Base-by-base conservation (phyloP, 345 rosid species). In the Eucalyptus grandis region DNA sequence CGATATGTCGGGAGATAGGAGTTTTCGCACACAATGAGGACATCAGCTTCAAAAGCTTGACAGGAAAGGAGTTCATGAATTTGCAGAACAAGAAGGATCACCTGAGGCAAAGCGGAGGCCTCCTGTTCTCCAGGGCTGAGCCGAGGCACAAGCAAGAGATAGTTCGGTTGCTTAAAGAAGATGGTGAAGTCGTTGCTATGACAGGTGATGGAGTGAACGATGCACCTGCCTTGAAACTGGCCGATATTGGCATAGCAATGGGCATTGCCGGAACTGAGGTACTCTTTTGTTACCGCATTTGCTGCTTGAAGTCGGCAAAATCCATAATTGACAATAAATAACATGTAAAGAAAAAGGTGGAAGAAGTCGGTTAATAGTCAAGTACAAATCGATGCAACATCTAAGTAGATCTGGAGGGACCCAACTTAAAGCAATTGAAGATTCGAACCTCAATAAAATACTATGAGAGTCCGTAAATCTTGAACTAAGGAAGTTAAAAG, bases 251-350 rank as follows among this genome's bases (percentile, higher is more conserved):
- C 46, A 90, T 95, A 86, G 96, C 97, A n/a, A 95, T 95, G 97
- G 97, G 97, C 89, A 94, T 95, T 89, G 92, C 96, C 86, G 96
- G 96, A 90, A 95, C 96, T 12, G 96, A 95, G 97, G 97, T 95
- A 88, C 30, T 85, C 19, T 69, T 77, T 51, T 86, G 27, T 88
- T n/a, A 86, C 81, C 26, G 24, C 58, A 58, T 34, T 49, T 11
- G 17, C 82, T 67, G n/a, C 49, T n/a, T 58, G 15, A 65, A 44
- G 88, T 11, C 19, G 34, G 56, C 50, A 12, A 58, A 34, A 30
- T 58, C 77, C 77, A 14, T n/a, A 4, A n/a, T n/a, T 65, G 77
- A 65, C 8, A 65, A 30, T 65, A 65, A 65, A 65, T n/a, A 3
- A 65, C n/a, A 65, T n/a, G 77, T 14, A n/a, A 65, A 69, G 81